Percentiles rank a stretch among this genome's conserved stretches.
Evolutionary conservation across 345 rosid species (phyloP).

Genomic region (Cardiospermum halicacabum): DNA sequence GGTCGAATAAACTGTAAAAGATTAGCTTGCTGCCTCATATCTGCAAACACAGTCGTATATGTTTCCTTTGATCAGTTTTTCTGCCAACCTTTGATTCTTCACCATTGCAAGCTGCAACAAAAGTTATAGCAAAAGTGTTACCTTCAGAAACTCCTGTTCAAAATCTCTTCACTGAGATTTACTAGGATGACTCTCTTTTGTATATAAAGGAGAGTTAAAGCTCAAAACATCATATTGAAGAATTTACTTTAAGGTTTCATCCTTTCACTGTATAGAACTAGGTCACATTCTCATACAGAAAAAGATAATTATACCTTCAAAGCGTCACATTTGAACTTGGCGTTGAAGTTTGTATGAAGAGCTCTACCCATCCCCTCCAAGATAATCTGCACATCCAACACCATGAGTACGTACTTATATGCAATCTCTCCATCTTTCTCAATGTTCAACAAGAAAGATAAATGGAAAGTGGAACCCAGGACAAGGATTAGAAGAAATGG

Average conservation of each 20-base stretch:
- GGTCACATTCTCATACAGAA: neutral
- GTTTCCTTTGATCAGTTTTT: conserved; percentile 74
- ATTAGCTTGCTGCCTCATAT: conserved; percentile 54
- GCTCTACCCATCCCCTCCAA: conserved; percentile 99
- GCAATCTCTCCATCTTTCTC: neutral
- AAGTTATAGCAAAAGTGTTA: neutral
- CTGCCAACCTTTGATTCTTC: conserved; percentile 95
- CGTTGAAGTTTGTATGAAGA: conserved; percentile 86
- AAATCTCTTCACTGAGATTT: neutral
- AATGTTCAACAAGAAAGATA: neutral
- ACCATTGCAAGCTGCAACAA: conserved; percentile 94
- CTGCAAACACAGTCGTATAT: conserved; percentile 93
- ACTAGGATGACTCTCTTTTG: neutral
- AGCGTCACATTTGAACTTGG: conserved; percentile 78
- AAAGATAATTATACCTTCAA: conserved; percentile 54
- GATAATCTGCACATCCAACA: conserved; percentile 48
- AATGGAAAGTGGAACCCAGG: neutral
- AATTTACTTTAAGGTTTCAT: neutral
- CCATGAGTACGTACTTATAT: conserved; percentile 2
- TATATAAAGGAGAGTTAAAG: neutral
- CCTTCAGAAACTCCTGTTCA: neutral
- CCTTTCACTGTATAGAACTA: neutral
- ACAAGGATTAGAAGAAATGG: neutral
- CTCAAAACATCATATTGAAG: neutral
- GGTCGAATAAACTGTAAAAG: neutral